A percentile compares a stretch with the other conserved stretches of the same genome.
These are phyloP conservation scores for Volvox carteri DNA, from an alignment of 163 green algal genomes.

Conservation along the genomic window DNA sequence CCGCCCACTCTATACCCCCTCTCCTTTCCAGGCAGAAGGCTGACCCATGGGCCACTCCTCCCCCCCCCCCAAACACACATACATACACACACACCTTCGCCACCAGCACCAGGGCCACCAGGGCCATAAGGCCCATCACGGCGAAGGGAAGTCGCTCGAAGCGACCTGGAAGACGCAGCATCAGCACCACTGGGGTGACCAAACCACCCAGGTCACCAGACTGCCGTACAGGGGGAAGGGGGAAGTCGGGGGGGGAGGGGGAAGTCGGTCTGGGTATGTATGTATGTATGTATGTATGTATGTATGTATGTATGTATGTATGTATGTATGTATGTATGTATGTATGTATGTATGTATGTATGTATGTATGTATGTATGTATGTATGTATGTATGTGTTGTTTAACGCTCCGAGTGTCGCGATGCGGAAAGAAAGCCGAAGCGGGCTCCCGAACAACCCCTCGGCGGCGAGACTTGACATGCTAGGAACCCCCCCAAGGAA, in stretches of 20 bases:
- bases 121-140: slow-evolving; percentile 25
- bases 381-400: no score
- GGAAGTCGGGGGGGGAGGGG: background rate
- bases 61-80: no score
- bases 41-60: background rate
- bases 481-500: no score
- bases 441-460: no score
- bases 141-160: slow-evolving; percentile 34
- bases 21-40: background rate
- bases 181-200: slow-evolving; percentile 29
- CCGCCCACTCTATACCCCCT: background rate
- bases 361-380: no score
- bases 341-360: no score
- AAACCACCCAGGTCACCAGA: slow-evolving; percentile 47
- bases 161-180: background rate
- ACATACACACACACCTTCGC: background rate
- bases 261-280: background rate
- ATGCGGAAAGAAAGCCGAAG: no score
- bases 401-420: no score
- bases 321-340: no score
- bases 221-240: background rate
- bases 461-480: no score
- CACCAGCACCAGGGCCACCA: slow-evolving; percentile 4
- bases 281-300: no score
- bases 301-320: no score